These are phyloP conservation scores for Rostrohypoxylon terebratum DNA, from an alignment of 495 filamentous ascomycete genomes.

Conservation along the genomic window DNA sequence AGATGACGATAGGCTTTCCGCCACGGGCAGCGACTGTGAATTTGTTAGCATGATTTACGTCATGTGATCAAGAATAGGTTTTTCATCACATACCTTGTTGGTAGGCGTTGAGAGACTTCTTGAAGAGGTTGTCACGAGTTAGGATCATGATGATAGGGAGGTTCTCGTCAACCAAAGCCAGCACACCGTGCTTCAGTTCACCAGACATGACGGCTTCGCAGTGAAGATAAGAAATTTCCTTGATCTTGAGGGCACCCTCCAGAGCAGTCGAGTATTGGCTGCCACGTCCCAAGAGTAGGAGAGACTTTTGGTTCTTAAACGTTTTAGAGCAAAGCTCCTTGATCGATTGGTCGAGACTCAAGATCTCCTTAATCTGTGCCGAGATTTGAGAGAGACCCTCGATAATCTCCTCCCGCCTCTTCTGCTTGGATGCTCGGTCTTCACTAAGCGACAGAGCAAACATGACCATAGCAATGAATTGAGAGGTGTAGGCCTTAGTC, in stretches of 20 bases:
- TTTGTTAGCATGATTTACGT: slow-evolving; percentile 26
- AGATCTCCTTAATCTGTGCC: slow-evolving; percentile 88
- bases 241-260: slow-evolving; percentile 98
- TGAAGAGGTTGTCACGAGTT: slow-evolving; percentile 93
- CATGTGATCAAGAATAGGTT: not conserved
- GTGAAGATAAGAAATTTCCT: slow-evolving; percentile 99
- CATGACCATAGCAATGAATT: slow-evolving; percentile 99
- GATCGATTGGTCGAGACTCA: slow-evolving; percentile 91
- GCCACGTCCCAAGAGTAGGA: slow-evolving; percentile 92
- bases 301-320: slow-evolving; percentile 96
- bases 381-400: slow-evolving; percentile 89
- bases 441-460: slow-evolving; percentile 96
- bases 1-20: slow-evolving; percentile 97
- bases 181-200: slow-evolving; percentile 97
- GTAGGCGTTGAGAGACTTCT: slow-evolving; percentile 97
- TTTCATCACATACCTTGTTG: slow-evolving; percentile 80
- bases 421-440: slow-evolving; percentile 93
- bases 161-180: slow-evolving; percentile 97
- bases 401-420: slow-evolving; percentile 96
- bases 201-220: slow-evolving; percentile 99
- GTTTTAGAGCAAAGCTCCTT: slow-evolving; percentile 89
- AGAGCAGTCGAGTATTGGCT: slow-evolving; percentile 97
- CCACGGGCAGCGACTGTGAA: slow-evolving; percentile 85
- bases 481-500: slow-evolving; percentile 98
- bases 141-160: slow-evolving; percentile 99